A percentile compares a stretch with the other conserved stretches of the same genome.
Conservation (phyloP, 306 rosid species). For the Spatholobus suberectus region DNA sequence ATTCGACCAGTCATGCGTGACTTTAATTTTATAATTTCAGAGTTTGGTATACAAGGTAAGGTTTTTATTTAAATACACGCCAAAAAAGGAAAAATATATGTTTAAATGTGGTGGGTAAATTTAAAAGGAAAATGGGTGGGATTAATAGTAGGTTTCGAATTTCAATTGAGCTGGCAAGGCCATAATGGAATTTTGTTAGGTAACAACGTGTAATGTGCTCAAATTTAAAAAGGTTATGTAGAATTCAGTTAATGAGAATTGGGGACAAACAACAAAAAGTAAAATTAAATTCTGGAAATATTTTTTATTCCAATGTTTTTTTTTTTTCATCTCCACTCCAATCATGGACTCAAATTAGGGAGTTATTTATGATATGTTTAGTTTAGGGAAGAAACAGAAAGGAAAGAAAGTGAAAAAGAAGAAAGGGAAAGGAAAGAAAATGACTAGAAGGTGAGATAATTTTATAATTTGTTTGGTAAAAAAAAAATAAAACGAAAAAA, state of each 20-base stretch:
- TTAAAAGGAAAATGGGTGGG: neutral
- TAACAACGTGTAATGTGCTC: neutral
- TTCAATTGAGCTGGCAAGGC: slow-evolving; percentile 47
- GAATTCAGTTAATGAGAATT: neutral
- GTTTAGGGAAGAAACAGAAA: too few relatives aligned
- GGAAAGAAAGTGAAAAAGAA: too few relatives aligned
- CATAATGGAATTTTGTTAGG: slow-evolving; percentile 43
- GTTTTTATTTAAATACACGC: neutral
- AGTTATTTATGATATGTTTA: too few relatives aligned
- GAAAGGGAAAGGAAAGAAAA: too few relatives aligned
- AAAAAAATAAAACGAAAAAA: too few relatives aligned
- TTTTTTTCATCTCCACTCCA: too few relatives aligned
- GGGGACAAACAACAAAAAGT: neutral
- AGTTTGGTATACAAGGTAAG: neutral
- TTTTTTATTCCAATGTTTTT: neutral
- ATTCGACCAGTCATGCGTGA: slow-evolving; percentile 26
- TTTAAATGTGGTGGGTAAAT: neutral
- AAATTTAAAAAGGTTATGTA: neutral
- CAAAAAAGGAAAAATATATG: slow-evolving; percentile 24
- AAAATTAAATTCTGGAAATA: neutral
- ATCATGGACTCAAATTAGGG: neutral
- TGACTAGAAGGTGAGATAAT: too few relatives aligned
- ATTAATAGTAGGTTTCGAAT: slow-evolving; percentile 7
- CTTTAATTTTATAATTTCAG: slow-evolving; percentile 22
- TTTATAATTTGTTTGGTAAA: too few relatives aligned